Evolutionary conservation across 208 protist species (phyloP), one percentile per base, ranked within the genome.

Genomic region (Acanthamoeba healyi): DNA sequence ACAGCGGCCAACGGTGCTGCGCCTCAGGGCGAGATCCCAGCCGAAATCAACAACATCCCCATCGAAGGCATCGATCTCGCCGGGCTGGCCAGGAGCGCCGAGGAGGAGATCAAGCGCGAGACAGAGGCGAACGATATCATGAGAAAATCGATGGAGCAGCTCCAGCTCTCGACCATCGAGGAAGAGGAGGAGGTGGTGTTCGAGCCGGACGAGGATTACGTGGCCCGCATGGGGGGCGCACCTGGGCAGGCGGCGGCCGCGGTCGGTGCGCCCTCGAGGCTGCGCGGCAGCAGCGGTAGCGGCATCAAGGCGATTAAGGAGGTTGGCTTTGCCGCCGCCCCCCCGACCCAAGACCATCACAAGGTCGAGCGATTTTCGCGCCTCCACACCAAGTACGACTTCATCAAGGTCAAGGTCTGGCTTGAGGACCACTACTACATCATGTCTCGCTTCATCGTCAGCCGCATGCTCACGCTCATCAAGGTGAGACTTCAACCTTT

Each of bases 341-440:
- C n/a, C n/a, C n/a, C n/a, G n/a, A n/a, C n/a, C n/a, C 58, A 65
- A 65, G 58, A 65, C 26, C 26, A 26, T 54, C 49, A 82, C 14
- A 44, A 84, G 44, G 14, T 36, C n/a, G 74, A 84, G n/a, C 74
- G 74, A 56, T 84, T 56, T 24, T 84, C 74, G 3, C 74, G 74
- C 15, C 74, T 84, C 6, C 74, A 84, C 54, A 90, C 95, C 42
- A 96, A 97, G 56, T 97, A 97, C 65, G 96, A 97, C 92, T 97
- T 95, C 54, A 95, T 97, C 79, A 97, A 97, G 65, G 96, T 97
- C 54, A 95, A 96, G 44, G 96, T 97, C 5, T 63, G 86, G 54
- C 58, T 97, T 12, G 95, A 95, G 26, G 96, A 96, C 38, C 96
- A 97, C 81, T 97, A 96, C 86, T 97, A 97, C 95, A 94, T 97